Percentiles rank a stretch among this genome's conserved stretches.
Evolutionary conservation across 371 early-diverging fungal species (phyloP).

Genomic region (Batrachochytrium dendrobatidis): DNA sequence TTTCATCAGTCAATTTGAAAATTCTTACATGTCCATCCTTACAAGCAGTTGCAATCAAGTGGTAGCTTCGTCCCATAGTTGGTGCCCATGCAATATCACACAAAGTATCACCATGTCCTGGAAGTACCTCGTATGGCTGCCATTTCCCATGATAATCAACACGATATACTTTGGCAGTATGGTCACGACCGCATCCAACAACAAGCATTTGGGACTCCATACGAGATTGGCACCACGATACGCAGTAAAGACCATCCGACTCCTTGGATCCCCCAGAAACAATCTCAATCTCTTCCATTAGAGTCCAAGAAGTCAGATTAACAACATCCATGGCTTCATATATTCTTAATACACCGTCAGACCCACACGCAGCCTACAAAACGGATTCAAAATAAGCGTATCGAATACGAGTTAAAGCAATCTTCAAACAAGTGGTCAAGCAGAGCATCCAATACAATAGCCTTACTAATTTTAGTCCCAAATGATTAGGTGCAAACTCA

Average conservation of each 20-base stretch:
- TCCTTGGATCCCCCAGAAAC: constrained; percentile 1
- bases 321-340: constrained; percentile 84
- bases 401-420: background rate
- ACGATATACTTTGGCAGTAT: constrained; percentile 14
- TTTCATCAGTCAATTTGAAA: constrained; percentile 62
- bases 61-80: constrained; percentile 70
- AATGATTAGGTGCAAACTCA: constrained; percentile 77
- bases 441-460: background rate
- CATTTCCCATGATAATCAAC: constrained; percentile 47
- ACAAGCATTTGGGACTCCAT: constrained; percentile 74
- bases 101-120: constrained; percentile 63
- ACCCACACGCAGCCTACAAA: constrained; percentile 66
- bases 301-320: constrained; percentile 73
- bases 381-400: constrained; percentile 9
- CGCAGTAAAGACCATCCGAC: constrained; percentile 40
- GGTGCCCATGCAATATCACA: constrained; percentile 86
- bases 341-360: constrained; percentile 82
- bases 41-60: constrained; percentile 86
- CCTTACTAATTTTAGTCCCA: constrained; percentile 63
- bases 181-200: constrained; percentile 66
- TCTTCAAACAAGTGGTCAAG: background rate
- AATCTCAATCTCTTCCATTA: constrained; percentile 33
- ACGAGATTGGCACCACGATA: constrained; percentile 86
- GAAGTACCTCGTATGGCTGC: constrained; percentile 55
- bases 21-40: constrained; percentile 82